Conservation (phyloP, 1,284 basidiomycete genomes). For the Apiotrichum sp. region DNA sequence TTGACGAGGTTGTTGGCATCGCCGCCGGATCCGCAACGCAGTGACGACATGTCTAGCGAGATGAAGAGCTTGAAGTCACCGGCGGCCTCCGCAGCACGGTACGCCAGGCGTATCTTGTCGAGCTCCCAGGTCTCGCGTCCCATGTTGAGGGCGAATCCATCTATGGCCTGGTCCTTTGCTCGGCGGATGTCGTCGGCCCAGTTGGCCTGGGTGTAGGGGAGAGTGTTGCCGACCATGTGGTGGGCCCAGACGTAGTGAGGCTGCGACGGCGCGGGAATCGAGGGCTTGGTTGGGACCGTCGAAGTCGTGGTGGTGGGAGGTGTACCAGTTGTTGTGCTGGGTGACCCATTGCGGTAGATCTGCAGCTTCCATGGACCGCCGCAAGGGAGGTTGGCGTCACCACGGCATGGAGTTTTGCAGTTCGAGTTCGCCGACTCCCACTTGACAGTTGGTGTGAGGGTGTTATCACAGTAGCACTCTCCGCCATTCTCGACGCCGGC, state of each 20-base stretch:
- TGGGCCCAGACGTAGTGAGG: constrained; percentile 43
- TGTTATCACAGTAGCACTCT: neutral
- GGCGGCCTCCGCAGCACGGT: constrained; percentile 47
- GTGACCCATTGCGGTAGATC: no score
- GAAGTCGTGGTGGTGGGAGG: constrained; percentile 8
- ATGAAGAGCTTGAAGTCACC: constrained; percentile 66
- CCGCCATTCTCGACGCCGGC: no score
- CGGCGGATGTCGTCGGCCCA: constrained; percentile 44
- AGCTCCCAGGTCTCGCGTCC: constrained; percentile 63
- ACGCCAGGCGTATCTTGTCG: constrained; percentile 60
- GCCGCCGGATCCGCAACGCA: constrained; percentile 54
- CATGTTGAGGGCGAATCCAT: constrained; percentile 62
- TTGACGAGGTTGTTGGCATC: constrained; percentile 55
- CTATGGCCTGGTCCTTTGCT: constrained; percentile 47
- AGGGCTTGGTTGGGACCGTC: neutral
- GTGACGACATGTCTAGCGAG: constrained; percentile 37
- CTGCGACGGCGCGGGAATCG: constrained; percentile 23
- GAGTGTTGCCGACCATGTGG: constrained; percentile 46
- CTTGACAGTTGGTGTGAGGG: neutral
- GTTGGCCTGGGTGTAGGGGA: constrained; percentile 35
- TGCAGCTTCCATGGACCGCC: no score
- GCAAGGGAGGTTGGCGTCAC: no score
- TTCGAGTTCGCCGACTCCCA: no score
- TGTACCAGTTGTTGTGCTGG: constrained; percentile 5
- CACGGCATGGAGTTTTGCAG: no score